These are phyloP conservation scores for Citrullus amarus DNA, from an alignment of 306 rosid genomes.

Conservation along the genomic window DNA sequence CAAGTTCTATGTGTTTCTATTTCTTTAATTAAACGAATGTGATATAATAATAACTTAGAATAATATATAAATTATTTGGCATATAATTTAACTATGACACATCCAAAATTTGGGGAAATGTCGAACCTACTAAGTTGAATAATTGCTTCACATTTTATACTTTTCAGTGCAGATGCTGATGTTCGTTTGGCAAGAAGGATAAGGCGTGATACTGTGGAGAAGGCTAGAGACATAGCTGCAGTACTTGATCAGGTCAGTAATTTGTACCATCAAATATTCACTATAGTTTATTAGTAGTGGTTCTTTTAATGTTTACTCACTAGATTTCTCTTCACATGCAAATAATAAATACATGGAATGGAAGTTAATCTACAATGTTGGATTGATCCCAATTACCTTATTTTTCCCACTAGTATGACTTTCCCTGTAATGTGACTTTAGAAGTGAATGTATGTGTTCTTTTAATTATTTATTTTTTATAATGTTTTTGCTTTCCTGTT, in stretches of 20 bases:
- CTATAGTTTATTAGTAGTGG: background rate
- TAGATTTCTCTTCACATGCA: background rate
- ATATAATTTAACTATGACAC: background rate
- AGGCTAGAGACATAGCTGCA: conserved; percentile 70
- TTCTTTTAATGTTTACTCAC: background rate
- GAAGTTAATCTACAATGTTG: background rate
- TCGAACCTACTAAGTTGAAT: conserved; percentile 23
- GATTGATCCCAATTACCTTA: background rate
- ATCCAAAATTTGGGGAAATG: background rate
- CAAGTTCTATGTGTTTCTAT: background rate
- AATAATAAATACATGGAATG: background rate
- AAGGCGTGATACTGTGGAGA: conserved; percentile 79
- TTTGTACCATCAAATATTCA: background rate
- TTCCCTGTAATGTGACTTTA: background rate
- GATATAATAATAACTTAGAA: background rate
- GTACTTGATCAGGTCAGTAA: conserved; percentile 88
- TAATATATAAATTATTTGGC: background rate
- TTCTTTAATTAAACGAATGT: background rate
- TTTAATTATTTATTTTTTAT: background rate
- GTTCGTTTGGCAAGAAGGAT: conserved; percentile 97
- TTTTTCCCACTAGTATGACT: background rate
- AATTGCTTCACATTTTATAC: conserved; percentile 53
- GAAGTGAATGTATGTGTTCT: background rate
- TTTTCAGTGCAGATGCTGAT: conserved; percentile 99
- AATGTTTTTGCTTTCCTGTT: conserved; percentile 7